Evolutionary conservation across 1,284 basidiomycete species (phyloP).

Genomic region (Puccinia triticina): DNA sequence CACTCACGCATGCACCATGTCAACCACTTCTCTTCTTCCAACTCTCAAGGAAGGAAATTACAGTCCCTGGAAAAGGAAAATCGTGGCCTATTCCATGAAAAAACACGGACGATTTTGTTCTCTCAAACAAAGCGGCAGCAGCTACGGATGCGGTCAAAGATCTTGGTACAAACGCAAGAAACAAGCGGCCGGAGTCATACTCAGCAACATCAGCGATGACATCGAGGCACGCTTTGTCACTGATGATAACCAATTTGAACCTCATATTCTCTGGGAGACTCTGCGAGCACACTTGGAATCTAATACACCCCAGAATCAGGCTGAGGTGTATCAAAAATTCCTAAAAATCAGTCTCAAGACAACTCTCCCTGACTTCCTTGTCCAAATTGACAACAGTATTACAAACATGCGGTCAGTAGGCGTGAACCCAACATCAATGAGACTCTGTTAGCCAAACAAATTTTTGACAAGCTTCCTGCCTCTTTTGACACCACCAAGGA

Average conservation of each 20-base stretch:
- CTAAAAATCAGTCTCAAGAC: neutral
- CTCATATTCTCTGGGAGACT: neutral
- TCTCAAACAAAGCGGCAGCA: neutral
- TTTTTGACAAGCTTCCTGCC: neutral
- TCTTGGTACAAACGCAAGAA: neutral
- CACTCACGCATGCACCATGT: neutral
- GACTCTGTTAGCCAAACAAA: neutral
- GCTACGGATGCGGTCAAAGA: neutral
- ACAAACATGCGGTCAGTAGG: neutral
- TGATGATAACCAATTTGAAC: neutral
- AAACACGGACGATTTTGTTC: neutral
- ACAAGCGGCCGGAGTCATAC: neutral
- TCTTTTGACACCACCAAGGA: neutral
- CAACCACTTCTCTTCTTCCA: neutral
- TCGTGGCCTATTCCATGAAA: neutral
- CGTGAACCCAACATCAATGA: neutral
- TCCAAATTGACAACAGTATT: neutral
- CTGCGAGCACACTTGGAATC: neutral
- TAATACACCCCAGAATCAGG: neutral
- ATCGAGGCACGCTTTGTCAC: neutral
- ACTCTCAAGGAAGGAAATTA: neutral
- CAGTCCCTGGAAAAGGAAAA: neutral
- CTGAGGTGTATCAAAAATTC: neutral
- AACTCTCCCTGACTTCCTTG: neutral
- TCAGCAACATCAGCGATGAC: neutral